These are phyloP conservation scores for Microsporum ferrugineum DNA, from an alignment of 2,329 filamentous ascomycete genomes.

Conservation along the genomic window DNA sequence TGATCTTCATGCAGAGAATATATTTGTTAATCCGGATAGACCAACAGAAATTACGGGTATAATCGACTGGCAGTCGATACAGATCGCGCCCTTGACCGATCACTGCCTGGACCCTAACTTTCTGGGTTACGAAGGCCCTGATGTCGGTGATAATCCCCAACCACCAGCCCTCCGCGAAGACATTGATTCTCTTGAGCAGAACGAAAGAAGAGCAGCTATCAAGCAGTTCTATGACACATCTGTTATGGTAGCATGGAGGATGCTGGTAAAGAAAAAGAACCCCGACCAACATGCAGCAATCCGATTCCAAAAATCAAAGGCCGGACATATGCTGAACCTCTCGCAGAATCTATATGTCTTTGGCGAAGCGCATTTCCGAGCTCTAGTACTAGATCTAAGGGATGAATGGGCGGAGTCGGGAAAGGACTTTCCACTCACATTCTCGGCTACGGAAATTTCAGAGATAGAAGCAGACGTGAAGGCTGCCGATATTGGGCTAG, in stretches of 20 bases:
- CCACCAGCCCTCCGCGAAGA: slow-evolving; percentile 12
- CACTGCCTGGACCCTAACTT: slow-evolving; percentile 15
- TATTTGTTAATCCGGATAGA: slow-evolving; percentile 25
- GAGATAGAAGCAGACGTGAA: not conserved
- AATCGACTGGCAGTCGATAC: slow-evolving; percentile 20
- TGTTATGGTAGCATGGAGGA: slow-evolving; percentile 11
- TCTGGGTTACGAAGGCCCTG: slow-evolving; percentile 18
- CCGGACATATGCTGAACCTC: slow-evolving; percentile 2
- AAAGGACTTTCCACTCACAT: not conserved
- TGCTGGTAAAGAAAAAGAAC: slow-evolving; percentile 9
- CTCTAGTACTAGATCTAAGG: slow-evolving; percentile 2
- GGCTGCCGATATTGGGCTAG: slow-evolving; percentile 3
- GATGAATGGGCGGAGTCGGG: not conserved
- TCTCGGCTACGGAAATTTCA: too few relatives aligned
- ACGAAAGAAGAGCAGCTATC: not conserved
- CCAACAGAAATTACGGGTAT: slow-evolving; percentile 15
- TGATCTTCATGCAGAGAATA: slow-evolving; percentile 32
- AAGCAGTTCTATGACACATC: slow-evolving; percentile 2
- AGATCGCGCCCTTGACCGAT: slow-evolving; percentile 17
- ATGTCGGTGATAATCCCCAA: slow-evolving; percentile 19
- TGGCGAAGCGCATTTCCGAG: slow-evolving; percentile 7
- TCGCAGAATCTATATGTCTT: slow-evolving; percentile 5
- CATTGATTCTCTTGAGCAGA: not conserved
- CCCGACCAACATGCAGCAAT: slow-evolving; percentile 6
- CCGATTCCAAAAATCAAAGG: slow-evolving; percentile 6